Base-by-base conservation (phyloP, 2,329 filamentous ascomycete genomes). In the Fusarium sulawesiense region DNA sequence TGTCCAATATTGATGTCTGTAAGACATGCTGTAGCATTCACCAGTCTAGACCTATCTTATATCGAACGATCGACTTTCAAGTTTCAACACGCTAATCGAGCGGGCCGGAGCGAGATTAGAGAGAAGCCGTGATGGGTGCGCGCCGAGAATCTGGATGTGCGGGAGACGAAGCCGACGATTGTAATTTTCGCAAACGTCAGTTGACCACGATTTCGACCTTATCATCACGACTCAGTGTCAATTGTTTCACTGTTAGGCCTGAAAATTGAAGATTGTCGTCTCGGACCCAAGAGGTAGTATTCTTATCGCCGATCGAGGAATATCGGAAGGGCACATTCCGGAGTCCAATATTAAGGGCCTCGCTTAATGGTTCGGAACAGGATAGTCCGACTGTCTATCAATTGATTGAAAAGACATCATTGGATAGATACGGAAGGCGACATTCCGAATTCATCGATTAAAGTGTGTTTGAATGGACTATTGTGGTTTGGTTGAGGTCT, bases 251-350 rank as follows among this genome's bases (percentile, higher is more conserved):
- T 11, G 21, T 53, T 16, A 42, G 41, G 23, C 49, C 13, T 21
- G 49, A 29, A 41, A 53, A 27, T n/a, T 20, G 20, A 40, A 13
- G 21, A 25, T 40, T 51, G 32, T 27, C n/a, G 32, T 51, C 25
- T 34, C 48, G 32, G 48, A 51, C 32, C 30, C 48, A 40, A 27
- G 18, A 41, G n/a, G 49, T 51, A 13, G 32, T 42, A 53, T 53
- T 42, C 16, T 44, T 42, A 37, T 44, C 59, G 48, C 60, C 12
- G 40, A 64, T 64, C 58, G 18, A 56, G 60, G 14, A 63, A 64
- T 34, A 23, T 56, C 60, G 60, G 60, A 64, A 62, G 42, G 18
- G 34, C 14, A 64, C 42, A 64, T 44, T 64, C 60, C 60, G 60
- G 37, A n/a, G 10, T 29, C 14, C 48, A 37, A 30, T 30, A 25